Evolutionary conservation across 345 rosid genomes (phyloP).

Genomic region (Hypericum perforatum): DNA sequence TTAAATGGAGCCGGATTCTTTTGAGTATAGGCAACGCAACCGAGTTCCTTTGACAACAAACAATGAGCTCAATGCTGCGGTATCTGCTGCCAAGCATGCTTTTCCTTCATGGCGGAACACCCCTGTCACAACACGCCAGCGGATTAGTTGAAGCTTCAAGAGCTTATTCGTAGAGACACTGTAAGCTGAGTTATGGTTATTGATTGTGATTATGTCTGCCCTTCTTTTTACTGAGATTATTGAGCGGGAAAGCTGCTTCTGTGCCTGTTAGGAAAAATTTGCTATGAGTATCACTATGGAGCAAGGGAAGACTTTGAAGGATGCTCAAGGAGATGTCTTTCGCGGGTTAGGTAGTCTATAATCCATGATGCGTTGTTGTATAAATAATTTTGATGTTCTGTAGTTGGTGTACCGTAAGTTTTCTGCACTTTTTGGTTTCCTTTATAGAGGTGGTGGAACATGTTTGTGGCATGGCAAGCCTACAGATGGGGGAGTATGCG

Average conservation of each 20-base stretch:
- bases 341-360: conserved; percentile 73
- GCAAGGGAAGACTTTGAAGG: conserved; percentile 96
- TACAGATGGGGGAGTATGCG: conserved; percentile 95
- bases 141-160: conserved; percentile 85
- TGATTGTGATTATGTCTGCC: conserved; percentile 1
- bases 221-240: conserved; percentile 1
- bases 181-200: conserved; percentile 29
- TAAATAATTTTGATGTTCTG: conserved; percentile 5
- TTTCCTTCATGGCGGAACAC: conserved; percentile 84
- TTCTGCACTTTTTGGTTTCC: conserved; percentile 4
- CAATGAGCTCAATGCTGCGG: conserved; percentile 87
- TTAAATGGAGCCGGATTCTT: background rate
- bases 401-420: background rate
- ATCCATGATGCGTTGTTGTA: background rate
- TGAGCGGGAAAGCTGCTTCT: background rate
- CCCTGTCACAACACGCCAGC: conserved; percentile 78
- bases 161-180: conserved; percentile 79
- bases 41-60: conserved; percentile 77
- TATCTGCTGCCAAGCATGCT: conserved; percentile 77
- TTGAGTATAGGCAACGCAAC: conserved; percentile 67
- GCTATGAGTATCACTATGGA: conserved; percentile 80
- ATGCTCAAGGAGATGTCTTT: conserved; percentile 95
- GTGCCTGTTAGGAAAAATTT: conserved; percentile 62
- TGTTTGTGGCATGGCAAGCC: conserved; percentile 91
- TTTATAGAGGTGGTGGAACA: conserved; percentile 93